Base-by-base conservation (phyloP, 2,329 filamentous ascomycete species). In the Epichloe sp. region DNA sequence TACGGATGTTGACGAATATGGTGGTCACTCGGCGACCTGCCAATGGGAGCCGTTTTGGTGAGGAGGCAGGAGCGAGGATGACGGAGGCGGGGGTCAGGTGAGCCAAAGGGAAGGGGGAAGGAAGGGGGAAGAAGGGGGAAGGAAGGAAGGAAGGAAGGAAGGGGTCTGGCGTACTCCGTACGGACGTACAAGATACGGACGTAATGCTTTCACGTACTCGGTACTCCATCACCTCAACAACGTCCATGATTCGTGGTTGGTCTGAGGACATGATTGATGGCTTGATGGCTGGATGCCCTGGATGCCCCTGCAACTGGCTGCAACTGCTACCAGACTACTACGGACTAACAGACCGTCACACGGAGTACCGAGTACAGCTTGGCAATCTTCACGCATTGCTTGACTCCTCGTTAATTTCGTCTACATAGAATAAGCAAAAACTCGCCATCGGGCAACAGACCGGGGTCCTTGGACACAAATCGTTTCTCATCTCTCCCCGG, bases 121-220 rank as follows among this genome's bases (percentile, higher is more conserved):
- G 26, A 31, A 26, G 17, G n/a, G 17, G 23, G 23, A 26, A 8
- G 36, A 7, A 23, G 23, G 17, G n/a, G 23, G 23, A 26, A 26
- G 36, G n/a, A 42, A 23, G 17, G n/a, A 26, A 42, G 23, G 17
- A 7, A 26, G 6, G 23, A 26, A 26, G 23, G 23, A 17, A 42
- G 19, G 40, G 17, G 40, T 19, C n/a, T 42, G 19, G 55, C 37
- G 40, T 26, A 7, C 23, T 7, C 23, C 23, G 23, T 51, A 53
- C 19, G 19, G 19, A 3, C 19, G 19, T 21, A 21, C 19, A 21
- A 21, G 52, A 35, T 42, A 49, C 50, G 50, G 56, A 62, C 58
- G 60, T 61, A 62, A 63, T 59, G 56, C 52, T 51, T 59, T 62
- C 57, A 61, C 54, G 56, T 55, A 55, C 37, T 15, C 3, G 4